Base-by-base conservation (phyloP, 768 basidiomycete genomes). In the Heimioporus sp. region DNA sequence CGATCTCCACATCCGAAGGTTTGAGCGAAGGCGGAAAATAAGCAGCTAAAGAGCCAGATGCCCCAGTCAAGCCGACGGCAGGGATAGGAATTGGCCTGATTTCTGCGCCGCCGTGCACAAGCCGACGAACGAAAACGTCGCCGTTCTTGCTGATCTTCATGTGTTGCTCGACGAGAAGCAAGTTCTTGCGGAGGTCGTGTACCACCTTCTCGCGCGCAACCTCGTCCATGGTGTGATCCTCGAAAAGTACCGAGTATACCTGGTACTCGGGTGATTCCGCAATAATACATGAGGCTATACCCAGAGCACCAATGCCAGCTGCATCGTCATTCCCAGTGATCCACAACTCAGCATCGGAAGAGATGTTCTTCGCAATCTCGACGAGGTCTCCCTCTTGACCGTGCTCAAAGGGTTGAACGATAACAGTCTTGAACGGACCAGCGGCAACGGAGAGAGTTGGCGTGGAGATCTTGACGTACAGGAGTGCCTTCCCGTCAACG, bases 181-280 rank as follows among this genome's bases (percentile, higher is more conserved):
- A 39, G 35, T 67, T 68, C 34, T 58, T 57, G 24, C 66, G 66
- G 10, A 67, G 54, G 20, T 56, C 58, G 32, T 66, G 56, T 16
- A 67, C 58, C 13, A 53, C 46, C 46, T 55, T 60, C 60, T 61
- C 66, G 41, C 62, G 63, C 4, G 55, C 58, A 5, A 17, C 53
- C 16, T 57, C 43, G 15, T 60, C 56, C 38, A 67, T 37, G 16
- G 62, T 56, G 44, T 67, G 64, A 38, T 68, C 66, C 45, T 68
- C 64, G 13, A 68, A 67, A 7, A 67, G 62, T 1, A 67, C 50
- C 2, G 64, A 66, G 24, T 56, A 68, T 2, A 64, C 62, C 30
- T 55, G 58, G 42, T 64, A 68, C 32, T 66, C 66, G 12, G 64
- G 64, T 5, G 64, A 67, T 20, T 67, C 66, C 9, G 66, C 65